Conservation (phyloP, 1,139 yeast species). For the Yamadazyma trypodendri region DNA sequence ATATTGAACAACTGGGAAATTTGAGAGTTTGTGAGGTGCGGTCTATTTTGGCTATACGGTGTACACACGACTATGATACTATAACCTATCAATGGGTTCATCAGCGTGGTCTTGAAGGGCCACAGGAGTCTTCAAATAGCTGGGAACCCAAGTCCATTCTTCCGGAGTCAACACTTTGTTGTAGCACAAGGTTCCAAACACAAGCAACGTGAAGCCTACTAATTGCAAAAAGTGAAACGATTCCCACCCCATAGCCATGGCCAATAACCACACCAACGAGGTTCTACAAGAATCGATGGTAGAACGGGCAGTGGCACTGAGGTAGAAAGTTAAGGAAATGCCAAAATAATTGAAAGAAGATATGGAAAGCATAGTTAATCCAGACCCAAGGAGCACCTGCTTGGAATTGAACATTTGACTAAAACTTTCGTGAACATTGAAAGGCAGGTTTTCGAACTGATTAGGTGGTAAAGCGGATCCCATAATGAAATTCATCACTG, state of each 20-base stretch:
- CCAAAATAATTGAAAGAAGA: conserved; percentile 76
- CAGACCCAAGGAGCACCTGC: conserved; percentile 50
- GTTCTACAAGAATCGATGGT: conserved; percentile 82
- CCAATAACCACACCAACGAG: conserved; percentile 72
- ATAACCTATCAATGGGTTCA: conserved; percentile 6
- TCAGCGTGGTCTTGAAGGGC: conserved; percentile 4
- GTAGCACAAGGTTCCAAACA: conserved; percentile 72
- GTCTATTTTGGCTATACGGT: not conserved
- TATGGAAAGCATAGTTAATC: conserved; percentile 69
- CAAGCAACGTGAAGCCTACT: conserved; percentile 62
- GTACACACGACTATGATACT: not conserved
- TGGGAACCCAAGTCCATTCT: conserved; percentile 46
- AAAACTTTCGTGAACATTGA: conserved; percentile 56
- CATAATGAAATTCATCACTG: conserved; percentile 41
- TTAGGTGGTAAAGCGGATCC: conserved; percentile 32
- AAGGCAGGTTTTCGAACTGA: conserved; percentile 46
- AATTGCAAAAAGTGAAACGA: conserved; percentile 59
- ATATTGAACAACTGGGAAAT: not conserved
- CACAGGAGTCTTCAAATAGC: conserved; percentile 28
- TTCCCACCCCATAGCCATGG: conserved; percentile 79
- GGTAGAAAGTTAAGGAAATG: conserved; percentile 59
- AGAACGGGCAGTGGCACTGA: conserved; percentile 77
- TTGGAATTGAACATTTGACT: conserved; percentile 45
- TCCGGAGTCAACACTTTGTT: conserved; percentile 64
- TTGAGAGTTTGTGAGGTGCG: not conserved